Evolutionary conservation across 257 asterid genomes (phyloP).

Genomic region (Salvia miltiorrhiza): DNA sequence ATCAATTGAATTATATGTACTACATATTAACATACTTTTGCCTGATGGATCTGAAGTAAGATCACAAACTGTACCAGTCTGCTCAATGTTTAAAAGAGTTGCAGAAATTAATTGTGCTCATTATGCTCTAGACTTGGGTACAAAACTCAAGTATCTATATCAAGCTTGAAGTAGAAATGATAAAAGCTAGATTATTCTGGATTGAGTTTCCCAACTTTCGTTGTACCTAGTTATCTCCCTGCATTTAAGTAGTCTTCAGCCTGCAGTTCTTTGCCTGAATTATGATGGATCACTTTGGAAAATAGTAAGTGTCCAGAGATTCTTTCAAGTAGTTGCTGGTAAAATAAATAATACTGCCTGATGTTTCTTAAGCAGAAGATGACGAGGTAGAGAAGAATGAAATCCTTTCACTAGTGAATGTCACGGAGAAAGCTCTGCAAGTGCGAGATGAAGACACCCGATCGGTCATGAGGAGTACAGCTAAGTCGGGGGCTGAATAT

Average conservation of each 20-base stretch:
- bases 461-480: slow-evolving; percentile 32
- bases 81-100: no score
- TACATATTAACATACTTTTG: no score
- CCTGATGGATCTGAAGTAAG: no score
- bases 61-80: no score
- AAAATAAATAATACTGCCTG: not conserved
- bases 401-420: slow-evolving; percentile 58
- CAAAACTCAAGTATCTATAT: no score
- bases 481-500: slow-evolving; percentile 76
- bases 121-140: no score
- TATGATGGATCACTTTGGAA: not conserved
- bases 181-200: not conserved
- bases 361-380: slow-evolving; percentile 32
- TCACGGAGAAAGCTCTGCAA: slow-evolving; percentile 77
- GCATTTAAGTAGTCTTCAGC: not conserved
- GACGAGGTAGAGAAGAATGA: slow-evolving; percentile 52
- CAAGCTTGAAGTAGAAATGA: not conserved
- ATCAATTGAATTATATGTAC: no score
- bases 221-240: not conserved
- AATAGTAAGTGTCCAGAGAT: not conserved
- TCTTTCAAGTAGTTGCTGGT: not conserved
- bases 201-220: not conserved
- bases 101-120: no score
- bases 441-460: slow-evolving; percentile 45
- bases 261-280: no score